Evolutionary conservation across 495 filamentous ascomycete species (phyloP).

Genomic region (Trichoderma reesei): DNA sequence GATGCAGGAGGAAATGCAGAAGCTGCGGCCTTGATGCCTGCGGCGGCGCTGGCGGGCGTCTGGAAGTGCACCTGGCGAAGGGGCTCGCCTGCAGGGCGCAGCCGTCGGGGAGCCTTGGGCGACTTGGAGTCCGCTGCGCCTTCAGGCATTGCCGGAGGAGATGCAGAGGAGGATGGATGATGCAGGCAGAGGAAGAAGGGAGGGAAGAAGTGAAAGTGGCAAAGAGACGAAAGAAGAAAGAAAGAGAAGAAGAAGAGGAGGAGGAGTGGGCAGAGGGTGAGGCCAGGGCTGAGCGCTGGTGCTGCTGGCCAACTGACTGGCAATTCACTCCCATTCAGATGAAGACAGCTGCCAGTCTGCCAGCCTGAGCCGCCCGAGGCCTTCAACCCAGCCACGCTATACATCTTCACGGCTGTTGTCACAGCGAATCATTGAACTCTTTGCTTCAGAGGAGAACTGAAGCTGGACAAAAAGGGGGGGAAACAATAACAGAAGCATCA

Average conservation of each 20-base stretch:
- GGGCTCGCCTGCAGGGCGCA: slow-evolving; percentile 1
- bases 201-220: background rate
- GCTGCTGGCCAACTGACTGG: background rate
- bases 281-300: background rate
- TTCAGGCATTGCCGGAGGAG: background rate
- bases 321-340: background rate
- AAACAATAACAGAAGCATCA: background rate
- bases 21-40: background rate
- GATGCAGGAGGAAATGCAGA: background rate
- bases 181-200: background rate
- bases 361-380: background rate
- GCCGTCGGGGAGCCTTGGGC: slow-evolving; percentile 5
- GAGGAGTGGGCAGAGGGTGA: background rate
- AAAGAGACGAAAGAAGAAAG: background rate
- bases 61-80: slow-evolving; percentile 7
- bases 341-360: background rate
- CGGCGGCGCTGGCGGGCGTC: background rate
- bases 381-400: too few species aligned
- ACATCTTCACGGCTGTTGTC: too few species aligned
- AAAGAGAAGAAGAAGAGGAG: background rate
- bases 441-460: too few species aligned
- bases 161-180: background rate
- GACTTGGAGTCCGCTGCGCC: background rate
- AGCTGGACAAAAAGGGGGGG: background rate
- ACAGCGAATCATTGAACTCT: too few species aligned